These are phyloP conservation scores for Quambalaria eucalypti DNA, from an alignment of 1,284 basidiomycete genomes.

Conservation along the genomic window DNA sequence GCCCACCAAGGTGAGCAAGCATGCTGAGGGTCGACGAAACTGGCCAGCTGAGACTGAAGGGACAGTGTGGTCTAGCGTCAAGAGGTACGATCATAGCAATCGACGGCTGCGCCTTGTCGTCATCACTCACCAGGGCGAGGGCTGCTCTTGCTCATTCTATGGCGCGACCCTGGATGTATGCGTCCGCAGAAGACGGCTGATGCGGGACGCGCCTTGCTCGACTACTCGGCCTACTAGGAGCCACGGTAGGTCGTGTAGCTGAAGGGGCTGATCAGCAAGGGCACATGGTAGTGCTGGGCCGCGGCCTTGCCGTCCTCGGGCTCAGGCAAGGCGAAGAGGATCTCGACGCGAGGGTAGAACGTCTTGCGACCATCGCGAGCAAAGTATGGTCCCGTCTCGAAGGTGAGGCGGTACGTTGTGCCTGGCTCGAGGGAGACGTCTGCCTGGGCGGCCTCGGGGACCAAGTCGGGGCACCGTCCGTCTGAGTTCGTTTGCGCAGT, in stretches of 20 bases:
- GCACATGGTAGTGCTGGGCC: conserved; percentile 70
- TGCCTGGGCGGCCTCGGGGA: conserved; percentile 50
- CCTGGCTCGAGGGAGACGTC: conserved; percentile 52
- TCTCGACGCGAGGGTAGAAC: conserved; percentile 75
- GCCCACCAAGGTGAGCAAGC: too few relatives aligned
- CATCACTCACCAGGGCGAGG: too few relatives aligned
- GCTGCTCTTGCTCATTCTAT: too few relatives aligned
- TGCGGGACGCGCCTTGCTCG: neutral
- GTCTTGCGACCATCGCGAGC: conserved; percentile 57
- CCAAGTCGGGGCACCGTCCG: conserved; percentile 67
- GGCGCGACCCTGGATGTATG: too few relatives aligned
- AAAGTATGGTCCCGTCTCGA: conserved; percentile 76
- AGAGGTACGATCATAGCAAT: too few relatives aligned
- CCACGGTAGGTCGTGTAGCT: conserved; percentile 87
- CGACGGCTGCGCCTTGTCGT: too few relatives aligned
- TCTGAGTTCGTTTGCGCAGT: conserved; percentile 49
- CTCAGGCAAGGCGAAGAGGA: conserved; percentile 24
- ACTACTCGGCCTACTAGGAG: conserved; percentile 15
- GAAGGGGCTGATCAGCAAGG: conserved; percentile 79
- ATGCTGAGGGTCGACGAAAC: too few relatives aligned
- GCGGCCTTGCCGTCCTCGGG: conserved; percentile 6
- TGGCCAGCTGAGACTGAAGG: too few relatives aligned
- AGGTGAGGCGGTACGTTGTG: conserved; percentile 73
- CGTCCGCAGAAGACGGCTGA: too few relatives aligned
- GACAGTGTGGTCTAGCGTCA: too few relatives aligned